phyloP scores from a whole-genome alignment of 176 grass and related monocot genomes.

The Elymus sibiricus region DNA sequence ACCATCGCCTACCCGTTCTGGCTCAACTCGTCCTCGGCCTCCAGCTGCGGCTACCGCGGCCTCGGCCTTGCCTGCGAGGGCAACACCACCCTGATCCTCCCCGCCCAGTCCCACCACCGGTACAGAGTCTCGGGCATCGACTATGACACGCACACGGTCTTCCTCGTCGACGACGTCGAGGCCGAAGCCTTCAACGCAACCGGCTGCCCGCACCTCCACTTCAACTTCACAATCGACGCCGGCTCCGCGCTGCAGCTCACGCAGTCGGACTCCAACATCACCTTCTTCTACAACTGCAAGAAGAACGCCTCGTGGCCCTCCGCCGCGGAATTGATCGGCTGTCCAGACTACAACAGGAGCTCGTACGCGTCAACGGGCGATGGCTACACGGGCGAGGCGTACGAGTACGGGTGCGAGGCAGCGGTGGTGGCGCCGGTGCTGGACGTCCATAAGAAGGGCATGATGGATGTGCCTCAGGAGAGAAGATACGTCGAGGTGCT shows the following conservation, averaged over 20 bases:
- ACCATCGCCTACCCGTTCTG: slow-evolving; percentile 59
- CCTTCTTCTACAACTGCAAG: slow-evolving; percentile 46
- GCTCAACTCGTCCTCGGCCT: neutral
- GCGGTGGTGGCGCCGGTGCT: slow-evolving; percentile 45
- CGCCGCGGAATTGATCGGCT: neutral
- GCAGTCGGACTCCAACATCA: slow-evolving; percentile 18
- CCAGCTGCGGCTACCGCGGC: slow-evolving; percentile 37
- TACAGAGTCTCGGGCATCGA: slow-evolving; percentile 33
- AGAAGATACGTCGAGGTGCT: neutral
- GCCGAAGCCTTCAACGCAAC: neutral
- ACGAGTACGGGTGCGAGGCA: slow-evolving; percentile 25
- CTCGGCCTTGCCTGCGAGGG: slow-evolving; percentile 44
- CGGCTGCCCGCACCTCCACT: slow-evolving; percentile 36
- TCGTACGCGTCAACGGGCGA: slow-evolving; percentile 13
- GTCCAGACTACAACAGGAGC: neutral
- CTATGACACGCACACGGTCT: slow-evolving; percentile 12
- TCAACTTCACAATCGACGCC: slow-evolving; percentile 32
- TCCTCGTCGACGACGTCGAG: slow-evolving; percentile 31
- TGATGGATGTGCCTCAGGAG: fast-evolving
- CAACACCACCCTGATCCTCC: slow-evolving; percentile 29
- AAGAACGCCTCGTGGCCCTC: neutral
- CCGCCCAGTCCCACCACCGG: neutral
- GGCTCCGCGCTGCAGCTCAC: slow-evolving; percentile 3
- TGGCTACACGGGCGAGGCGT: neutral
- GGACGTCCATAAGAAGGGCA: neutral